A percentile compares a stretch with the other conserved stretches of the same genome.
Conservation (phyloP, 2,329 filamentous ascomycete species). For the Diaporthe amygdali region DNA sequence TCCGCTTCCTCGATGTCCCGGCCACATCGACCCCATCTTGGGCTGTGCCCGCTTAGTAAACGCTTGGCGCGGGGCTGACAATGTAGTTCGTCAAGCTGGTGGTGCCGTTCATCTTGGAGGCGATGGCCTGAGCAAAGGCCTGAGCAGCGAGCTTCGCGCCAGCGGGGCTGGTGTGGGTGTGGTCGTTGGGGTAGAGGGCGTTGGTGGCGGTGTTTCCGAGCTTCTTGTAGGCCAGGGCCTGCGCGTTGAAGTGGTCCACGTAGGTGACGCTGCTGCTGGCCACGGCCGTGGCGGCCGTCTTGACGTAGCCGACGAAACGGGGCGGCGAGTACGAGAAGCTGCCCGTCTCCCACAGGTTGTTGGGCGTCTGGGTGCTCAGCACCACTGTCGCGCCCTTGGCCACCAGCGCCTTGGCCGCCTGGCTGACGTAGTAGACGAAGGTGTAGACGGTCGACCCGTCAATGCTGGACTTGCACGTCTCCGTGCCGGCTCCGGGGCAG, state of each 20-base stretch:
- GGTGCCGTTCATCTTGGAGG: conserved; percentile 32
- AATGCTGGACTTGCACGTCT: conserved; percentile 51
- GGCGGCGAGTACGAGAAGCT: conserved; percentile 49
- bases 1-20: background rate
- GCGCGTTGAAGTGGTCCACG: conserved; percentile 63
- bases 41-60: conserved; percentile 25
- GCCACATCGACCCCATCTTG: background rate
- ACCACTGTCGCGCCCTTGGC: conserved; percentile 66
- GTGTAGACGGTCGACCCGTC: conserved; percentile 37
- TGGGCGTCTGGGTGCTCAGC: conserved; percentile 62
- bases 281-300: conserved; percentile 44
- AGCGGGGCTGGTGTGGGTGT: conserved; percentile 63
- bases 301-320: conserved; percentile 61
- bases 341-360: conserved; percentile 66
- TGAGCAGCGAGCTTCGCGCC: conserved; percentile 60
- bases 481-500: conserved; percentile 56
- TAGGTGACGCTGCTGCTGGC: conserved; percentile 49
- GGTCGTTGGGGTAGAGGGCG: conserved; percentile 58
- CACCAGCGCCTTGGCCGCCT: conserved; percentile 36
- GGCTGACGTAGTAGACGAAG: conserved; percentile 35
- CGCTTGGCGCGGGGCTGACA: conserved; percentile 29
- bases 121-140: conserved; percentile 60
- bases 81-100: conserved; percentile 33
- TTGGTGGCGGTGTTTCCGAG: conserved; percentile 54
- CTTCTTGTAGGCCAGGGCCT: conserved; percentile 52